Evolutionary conservation across 371 early-diverging fungal species (phyloP).

Genomic region (Lichtheimia ornata): DNA sequence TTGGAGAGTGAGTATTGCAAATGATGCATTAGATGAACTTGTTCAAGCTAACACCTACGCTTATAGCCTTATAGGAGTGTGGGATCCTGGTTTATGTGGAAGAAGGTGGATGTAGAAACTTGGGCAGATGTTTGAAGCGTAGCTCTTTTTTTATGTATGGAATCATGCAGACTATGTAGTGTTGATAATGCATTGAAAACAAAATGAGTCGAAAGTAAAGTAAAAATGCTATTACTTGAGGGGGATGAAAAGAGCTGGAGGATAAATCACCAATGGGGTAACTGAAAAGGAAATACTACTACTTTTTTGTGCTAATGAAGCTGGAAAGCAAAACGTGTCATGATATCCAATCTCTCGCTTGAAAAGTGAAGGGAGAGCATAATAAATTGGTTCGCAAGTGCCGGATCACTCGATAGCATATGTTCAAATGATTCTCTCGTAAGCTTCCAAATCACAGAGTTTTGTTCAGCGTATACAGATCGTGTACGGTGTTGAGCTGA

Average conservation of each 20-base stretch:
- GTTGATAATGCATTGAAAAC: too few relatives aligned
- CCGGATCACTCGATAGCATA: constrained; percentile 54
- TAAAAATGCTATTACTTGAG: too few relatives aligned
- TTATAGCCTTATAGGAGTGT: constrained; percentile 48
- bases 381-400: constrained; percentile 55
- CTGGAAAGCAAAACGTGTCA: constrained; percentile 64
- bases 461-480: constrained; percentile 64
- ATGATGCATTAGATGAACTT: background rate
- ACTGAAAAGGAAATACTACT: background rate
- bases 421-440: constrained; percentile 55
- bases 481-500: constrained; percentile 51
- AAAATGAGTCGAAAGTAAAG: too few relatives aligned
- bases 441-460: constrained; percentile 70
- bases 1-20: constrained; percentile 37
- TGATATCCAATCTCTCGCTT: constrained; percentile 56
- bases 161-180: too few relatives aligned
- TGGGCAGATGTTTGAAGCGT: too few relatives aligned
- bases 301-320: constrained; percentile 25
- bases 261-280: background rate
- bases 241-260: too few relatives aligned
- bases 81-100: constrained; percentile 59
- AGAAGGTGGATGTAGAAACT: background rate
- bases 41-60: background rate
- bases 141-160: too few relatives aligned
- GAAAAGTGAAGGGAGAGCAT: constrained; percentile 59